Evolutionary conservation across 2,329 filamentous ascomycete species (phyloP).

Genomic region (Xylariales sp.): DNA sequence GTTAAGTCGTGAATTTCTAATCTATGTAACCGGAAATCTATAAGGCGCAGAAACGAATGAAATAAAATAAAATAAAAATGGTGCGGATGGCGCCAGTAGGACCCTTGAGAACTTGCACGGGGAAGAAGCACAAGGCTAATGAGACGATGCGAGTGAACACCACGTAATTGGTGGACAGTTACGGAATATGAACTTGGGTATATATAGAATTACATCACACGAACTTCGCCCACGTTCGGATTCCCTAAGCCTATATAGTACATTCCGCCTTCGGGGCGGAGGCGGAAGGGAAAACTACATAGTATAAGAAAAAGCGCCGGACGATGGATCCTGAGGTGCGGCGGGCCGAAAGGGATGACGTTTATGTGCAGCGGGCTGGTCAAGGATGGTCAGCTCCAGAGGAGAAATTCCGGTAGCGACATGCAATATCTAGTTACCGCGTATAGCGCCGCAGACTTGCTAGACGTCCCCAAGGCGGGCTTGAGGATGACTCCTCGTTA

Average conservation of each 20-base stretch:
- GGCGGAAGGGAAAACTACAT: background rate
- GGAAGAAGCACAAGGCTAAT: conserved; percentile 1
- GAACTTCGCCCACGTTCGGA: background rate
- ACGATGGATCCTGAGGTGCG: conserved; percentile 8
- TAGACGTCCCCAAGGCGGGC: background rate
- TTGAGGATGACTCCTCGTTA: background rate
- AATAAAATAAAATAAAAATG: background rate
- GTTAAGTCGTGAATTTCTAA: background rate
- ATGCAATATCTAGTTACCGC: conserved; percentile 16
- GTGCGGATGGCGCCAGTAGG: background rate
- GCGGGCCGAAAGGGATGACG: conserved; percentile 42
- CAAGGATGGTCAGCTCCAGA: conserved; percentile 13
- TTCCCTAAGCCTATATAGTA: background rate
- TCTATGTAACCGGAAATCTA: background rate
- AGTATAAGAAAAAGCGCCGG: conserved; percentile 19
- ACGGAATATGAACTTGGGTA: conserved; percentile 4
- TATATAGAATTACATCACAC: background rate
- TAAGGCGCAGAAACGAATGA: background rate
- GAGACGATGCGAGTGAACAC: too few relatives aligned
- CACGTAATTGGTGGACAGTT: background rate
- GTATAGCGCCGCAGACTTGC: background rate
- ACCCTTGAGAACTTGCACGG: background rate
- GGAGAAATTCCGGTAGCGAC: conserved; percentile 35
- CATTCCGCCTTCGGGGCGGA: background rate
- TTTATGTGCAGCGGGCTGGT: conserved; percentile 25